phyloP scores from a whole-genome alignment of 2,329 filamentous ascomycete species.

The Cladosporium sp. region DNA sequence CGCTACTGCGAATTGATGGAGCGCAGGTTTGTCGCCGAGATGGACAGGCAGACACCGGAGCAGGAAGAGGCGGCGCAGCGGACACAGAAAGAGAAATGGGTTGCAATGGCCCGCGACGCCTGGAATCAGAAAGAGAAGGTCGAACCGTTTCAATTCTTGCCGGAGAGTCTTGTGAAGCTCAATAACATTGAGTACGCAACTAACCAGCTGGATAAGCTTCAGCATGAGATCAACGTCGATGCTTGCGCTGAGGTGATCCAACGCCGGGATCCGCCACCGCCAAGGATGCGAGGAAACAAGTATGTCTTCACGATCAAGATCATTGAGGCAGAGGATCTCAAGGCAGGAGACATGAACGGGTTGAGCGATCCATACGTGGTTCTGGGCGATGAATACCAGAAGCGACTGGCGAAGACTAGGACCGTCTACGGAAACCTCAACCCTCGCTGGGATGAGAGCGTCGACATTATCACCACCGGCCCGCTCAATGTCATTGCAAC shows the following conservation, averaged over 20 bases:
- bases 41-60: conserved; percentile 85
- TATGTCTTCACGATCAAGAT: conserved; percentile 99
- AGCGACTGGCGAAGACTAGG: conserved; percentile 88
- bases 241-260: conserved; percentile 77
- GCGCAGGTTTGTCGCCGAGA: conserved; percentile 76
- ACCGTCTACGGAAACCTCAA: conserved; percentile 87
- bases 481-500: conserved; percentile 93
- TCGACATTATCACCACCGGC: conserved; percentile 89
- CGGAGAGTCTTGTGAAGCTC: conserved; percentile 92
- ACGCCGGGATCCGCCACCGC: conserved; percentile 65
- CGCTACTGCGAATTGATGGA: conserved; percentile 89
- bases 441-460: conserved; percentile 93
- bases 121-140: conserved; percentile 89
- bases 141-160: conserved; percentile 94
- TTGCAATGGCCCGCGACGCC: conserved; percentile 88
- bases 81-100: conserved; percentile 84
- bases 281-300: conserved; percentile 61
- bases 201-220: conserved; percentile 82
- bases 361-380: conserved; percentile 96
- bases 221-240: conserved; percentile 85
- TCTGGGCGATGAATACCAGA: conserved; percentile 94
- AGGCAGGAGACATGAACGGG: conserved; percentile 94
- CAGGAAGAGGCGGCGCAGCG: conserved; percentile 73
- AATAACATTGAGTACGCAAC: conserved; percentile 97
- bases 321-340: conserved; percentile 93